Base-by-base conservation (phyloP, 2,329 filamentous ascomycete species). In the Catunica adiposa region DNA sequence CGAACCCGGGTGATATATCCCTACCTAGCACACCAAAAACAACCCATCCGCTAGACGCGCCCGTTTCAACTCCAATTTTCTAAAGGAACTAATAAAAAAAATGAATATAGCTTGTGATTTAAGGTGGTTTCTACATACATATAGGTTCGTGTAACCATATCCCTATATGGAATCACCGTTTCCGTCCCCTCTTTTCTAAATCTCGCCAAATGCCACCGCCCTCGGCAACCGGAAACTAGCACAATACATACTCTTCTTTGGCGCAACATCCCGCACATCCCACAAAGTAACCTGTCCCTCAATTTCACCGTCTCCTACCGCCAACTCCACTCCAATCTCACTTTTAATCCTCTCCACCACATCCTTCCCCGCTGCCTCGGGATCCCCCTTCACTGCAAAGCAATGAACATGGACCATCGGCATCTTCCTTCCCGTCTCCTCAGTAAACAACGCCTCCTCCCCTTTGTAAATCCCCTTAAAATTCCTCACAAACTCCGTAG, bases 171-270 rank as follows among this genome's bases (percentile, higher is more conserved):
- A n/a, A n/a, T n/a, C n/a, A n/a, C n/a, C n/a, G n/a, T n/a, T n/a
- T n/a, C n/a, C n/a, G n/a, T n/a, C n/a, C n/a, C n/a, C n/a, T n/a
- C 37, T 14, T 14, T 25, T 31, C 23, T 51, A 48, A 14, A 26
- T 56, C 60, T 67, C 62, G 23, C 77, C 74, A 70, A 95, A 96
- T 14, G 89, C 92, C 4, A 96, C 86, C 62, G 86, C 81, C 34
- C 73, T 69, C 1, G 92, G 92, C 59, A 98, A 66, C 60, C 89
- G 79, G 69, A 98, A 97, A 62, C 82, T 94, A 29, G 88, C 90
- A 67, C 92, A 97, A 68, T 90, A 97, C 89, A 96, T 96, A 65
- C 84, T 79, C 75, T 98, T 98, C 64, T 87, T 84, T 3, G 92
- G 92, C 58, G 89, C 86, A 56, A 98, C 92, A 62, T 94, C 82